Evolutionary conservation across 148 eudicot species (phyloP).

Genomic region (Rhododendron vialii): DNA sequence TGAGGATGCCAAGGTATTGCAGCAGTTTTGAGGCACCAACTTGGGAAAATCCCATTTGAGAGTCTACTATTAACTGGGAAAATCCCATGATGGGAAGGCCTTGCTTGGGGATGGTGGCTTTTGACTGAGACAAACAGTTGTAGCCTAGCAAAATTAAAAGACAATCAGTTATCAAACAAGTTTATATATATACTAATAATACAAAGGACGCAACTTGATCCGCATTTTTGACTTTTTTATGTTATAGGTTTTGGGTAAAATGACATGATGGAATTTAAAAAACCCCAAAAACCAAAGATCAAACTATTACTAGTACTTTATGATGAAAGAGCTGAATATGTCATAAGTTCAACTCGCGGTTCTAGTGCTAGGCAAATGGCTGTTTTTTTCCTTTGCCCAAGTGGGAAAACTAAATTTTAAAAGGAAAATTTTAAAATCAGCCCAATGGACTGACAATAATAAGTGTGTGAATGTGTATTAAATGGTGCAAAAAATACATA

Average conservation of each 20-base stretch:
- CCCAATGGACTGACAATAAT: no score
- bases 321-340: neutral
- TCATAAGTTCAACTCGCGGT: neutral
- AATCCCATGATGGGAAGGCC: neutral
- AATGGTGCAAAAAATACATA: no score
- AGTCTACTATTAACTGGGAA: neutral
- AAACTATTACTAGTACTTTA: neutral
- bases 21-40: neutral
- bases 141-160: no score
- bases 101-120: neutral
- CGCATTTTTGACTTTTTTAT: neutral
- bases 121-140: neutral
- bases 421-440: no score
- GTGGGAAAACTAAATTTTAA: neutral
- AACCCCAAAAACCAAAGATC: neutral
- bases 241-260: neutral
- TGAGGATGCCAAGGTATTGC: neutral
- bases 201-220: neutral
- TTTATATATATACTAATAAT: no score
- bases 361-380: neutral
- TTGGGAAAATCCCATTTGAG: neutral
- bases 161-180: no score
- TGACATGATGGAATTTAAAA: neutral
- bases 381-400: neutral
- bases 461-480: no score